These are phyloP conservation scores for Debaryomyces castellii DNA, from an alignment of 805 yeast genomes.

Conservation along the genomic window DNA sequence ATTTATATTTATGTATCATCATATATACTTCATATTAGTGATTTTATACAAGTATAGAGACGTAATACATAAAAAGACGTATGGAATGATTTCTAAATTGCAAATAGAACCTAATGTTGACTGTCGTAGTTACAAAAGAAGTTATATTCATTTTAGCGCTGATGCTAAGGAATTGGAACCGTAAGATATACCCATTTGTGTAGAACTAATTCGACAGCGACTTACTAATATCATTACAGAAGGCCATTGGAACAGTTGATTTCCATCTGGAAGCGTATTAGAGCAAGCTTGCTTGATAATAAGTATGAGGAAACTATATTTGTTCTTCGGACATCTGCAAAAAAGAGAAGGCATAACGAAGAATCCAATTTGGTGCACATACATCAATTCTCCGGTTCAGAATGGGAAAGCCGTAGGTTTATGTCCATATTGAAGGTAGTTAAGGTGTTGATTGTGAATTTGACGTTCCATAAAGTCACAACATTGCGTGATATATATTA, in stretches of 20 bases:
- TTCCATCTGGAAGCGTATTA: conserved; percentile 5
- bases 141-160: not conserved
- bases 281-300: not conserved
- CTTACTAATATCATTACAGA: not conserved
- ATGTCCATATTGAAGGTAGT: conserved; percentile 7
- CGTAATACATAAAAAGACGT: not conserved
- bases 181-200: conserved; percentile 2
- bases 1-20: too few species aligned
- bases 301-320: conserved; percentile 5
- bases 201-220: not conserved
- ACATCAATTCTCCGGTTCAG: conserved; percentile 5
- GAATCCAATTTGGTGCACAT: not conserved
- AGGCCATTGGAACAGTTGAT: conserved; percentile 5
- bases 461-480: conserved; percentile 14
- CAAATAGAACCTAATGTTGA: not conserved
- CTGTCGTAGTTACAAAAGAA: not conserved
- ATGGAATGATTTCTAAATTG: not conserved
- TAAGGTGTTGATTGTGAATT: conserved; percentile 6
- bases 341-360: not conserved
- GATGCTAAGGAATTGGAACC: not conserved
- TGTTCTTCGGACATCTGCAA: conserved; percentile 4
- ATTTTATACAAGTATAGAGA: too few species aligned
- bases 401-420: conserved; percentile 7
- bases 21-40: too few species aligned
- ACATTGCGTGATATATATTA: conserved; percentile 62